A percentile compares a stretch with the other conserved stretches of the same genome.
phyloP scores from a whole-genome alignment of 2,329 filamentous ascomycete genomes.

The Diplodia sapinea region DNA sequence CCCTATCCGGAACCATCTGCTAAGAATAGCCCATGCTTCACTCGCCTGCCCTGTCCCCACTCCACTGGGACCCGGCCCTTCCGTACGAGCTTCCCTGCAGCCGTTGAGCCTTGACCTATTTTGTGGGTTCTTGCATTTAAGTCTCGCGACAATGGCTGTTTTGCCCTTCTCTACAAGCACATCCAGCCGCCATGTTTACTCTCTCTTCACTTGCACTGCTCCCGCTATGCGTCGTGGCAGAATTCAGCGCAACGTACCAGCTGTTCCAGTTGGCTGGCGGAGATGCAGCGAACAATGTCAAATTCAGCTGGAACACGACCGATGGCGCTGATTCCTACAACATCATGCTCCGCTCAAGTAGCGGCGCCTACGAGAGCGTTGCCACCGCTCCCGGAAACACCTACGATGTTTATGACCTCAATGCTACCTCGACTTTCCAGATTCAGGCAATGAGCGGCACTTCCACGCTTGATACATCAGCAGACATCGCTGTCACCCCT shows the following conservation, averaged over 20 bases:
- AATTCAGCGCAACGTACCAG: constrained; percentile 34
- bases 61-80: too few species aligned
- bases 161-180: not conserved
- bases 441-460: constrained; percentile 29
- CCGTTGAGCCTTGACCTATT: too few species aligned
- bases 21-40: too few species aligned
- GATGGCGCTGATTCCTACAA: constrained; percentile 33
- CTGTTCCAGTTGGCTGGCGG: constrained; percentile 34
- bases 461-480: constrained; percentile 31
- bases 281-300: constrained; percentile 33
- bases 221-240: constrained; percentile 23
- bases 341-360: constrained; percentile 30
- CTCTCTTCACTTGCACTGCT: not conserved
- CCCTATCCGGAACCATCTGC: too few species aligned
- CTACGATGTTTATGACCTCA: constrained; percentile 33
- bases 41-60: too few species aligned
- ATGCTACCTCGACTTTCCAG: constrained; percentile 19
- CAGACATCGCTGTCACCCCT: constrained; percentile 28
- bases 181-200: not conserved
- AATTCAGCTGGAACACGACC: constrained; percentile 32
- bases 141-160: not conserved
- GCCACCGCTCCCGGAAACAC: constrained; percentile 32
- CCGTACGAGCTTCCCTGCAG: too few species aligned
- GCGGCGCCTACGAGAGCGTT: constrained; percentile 30
- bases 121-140: constrained; percentile 3